phyloP scores from a whole-genome alignment of 2,329 filamentous ascomycete genomes.

The Monascus ruber region DNA sequence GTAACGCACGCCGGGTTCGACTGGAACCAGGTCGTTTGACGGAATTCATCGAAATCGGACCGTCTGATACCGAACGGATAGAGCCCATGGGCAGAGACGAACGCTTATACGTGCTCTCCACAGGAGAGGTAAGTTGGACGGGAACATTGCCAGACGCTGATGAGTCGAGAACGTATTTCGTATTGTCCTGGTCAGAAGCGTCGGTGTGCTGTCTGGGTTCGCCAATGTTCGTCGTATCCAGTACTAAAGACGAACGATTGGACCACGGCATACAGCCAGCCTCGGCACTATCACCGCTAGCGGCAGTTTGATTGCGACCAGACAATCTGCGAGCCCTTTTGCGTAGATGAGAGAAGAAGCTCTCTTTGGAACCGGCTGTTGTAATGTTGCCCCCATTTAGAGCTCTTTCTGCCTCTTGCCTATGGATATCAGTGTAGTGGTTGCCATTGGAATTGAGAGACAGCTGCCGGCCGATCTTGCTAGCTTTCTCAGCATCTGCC shows the following conservation, averaged over 20 bases:
- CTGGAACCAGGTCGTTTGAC: conserved; percentile 53
- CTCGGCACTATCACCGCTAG: conserved; percentile 69
- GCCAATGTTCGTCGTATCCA: conserved; percentile 49
- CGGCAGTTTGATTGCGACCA: conserved; percentile 74
- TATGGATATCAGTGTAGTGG: conserved; percentile 79
- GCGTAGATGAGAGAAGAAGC: conserved; percentile 94
- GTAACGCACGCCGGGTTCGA: conserved; percentile 66
- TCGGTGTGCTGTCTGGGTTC: conserved; percentile 38
- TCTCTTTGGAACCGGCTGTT: conserved; percentile 73
- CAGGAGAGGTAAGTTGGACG: conserved; percentile 21
- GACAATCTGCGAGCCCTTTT: conserved; percentile 90
- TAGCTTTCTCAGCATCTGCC: conserved; percentile 48
- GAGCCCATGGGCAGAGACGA: conserved; percentile 29
- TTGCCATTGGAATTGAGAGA: conserved; percentile 87
- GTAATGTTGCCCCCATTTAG: conserved; percentile 72
- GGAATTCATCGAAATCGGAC: conserved; percentile 14
- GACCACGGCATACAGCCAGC: conserved; percentile 84
- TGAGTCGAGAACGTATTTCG: conserved; percentile 47
- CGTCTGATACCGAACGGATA: conserved; percentile 18
- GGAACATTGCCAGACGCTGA: conserved; percentile 26
- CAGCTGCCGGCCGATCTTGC: conserved; percentile 91
- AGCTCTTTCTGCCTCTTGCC: conserved; percentile 82
- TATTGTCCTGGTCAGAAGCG: conserved; percentile 49
- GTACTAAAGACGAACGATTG: conserved; percentile 71
- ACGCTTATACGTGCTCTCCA: conserved; percentile 22